Evolutionary conservation across 805 yeast genomes (phyloP), one percentile per base, ranked within the genome.

Genomic region (Monosporozyma aquatica): DNA sequence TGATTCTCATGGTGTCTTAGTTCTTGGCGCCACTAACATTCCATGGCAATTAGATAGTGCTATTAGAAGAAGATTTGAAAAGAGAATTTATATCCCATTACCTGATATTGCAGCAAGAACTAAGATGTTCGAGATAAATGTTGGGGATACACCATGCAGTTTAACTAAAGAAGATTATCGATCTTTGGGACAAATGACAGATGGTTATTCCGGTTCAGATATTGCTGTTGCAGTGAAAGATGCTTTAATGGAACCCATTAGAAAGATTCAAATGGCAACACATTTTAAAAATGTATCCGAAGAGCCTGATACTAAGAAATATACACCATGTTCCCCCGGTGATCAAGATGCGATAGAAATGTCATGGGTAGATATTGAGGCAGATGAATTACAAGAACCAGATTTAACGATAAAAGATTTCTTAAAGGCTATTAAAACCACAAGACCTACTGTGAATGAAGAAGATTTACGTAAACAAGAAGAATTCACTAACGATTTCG

Each of bases 41-140:
- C 98, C 98, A 15, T 92, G 98, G 98, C 97, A 90, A 67, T 71
- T 92, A 52, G 98, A 92, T 64, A 87, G 97, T 37, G 99, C 98
- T 6, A 86, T 92, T 38, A 76, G 98, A 64, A 80, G 99, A 67
- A 80, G 98, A 64, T 92, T 92, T 56, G 98, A 92, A 63, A 78
- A 83, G 52, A 79, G 98, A 66, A 92, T 92, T 46, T 92, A 92
- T 61, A 92, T 92, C 48, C 82, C 98, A 3, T 70, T 92, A 43
- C 99, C 99, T 0, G 98, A 92, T 46, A 75, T 76, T n/a, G 87
- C 85, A 47, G 95, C 96, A 4, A 73, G 99, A 52, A 76, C 87
- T 9, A 80, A 79, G 48, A 90, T 92, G 97, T 92, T 92, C 66
- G 94, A 87, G 60, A 70, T 92, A 42, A 90, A 92, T 56, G 86